Conservation (phyloP, 2,329 filamentous ascomycete species). For the Epichloe coenophiala region DNA sequence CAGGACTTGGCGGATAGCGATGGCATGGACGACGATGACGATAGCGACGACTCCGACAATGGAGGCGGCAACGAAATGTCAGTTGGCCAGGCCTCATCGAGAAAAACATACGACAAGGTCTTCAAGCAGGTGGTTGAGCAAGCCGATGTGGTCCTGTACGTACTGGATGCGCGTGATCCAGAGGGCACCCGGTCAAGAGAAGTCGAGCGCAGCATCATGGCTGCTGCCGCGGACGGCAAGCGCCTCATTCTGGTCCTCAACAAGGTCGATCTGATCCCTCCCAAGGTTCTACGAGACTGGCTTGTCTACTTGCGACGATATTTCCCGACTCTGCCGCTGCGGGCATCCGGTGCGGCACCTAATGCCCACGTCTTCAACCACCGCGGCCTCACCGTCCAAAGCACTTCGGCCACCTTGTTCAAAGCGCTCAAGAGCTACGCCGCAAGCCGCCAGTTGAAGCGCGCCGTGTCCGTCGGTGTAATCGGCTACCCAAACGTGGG, state of each 20-base stretch:
- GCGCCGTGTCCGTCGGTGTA: slow-evolving; percentile 79
- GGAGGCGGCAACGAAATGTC: slow-evolving; percentile 40
- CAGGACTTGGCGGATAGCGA: slow-evolving; percentile 47
- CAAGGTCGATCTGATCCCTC: slow-evolving; percentile 87
- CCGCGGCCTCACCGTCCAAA: slow-evolving; percentile 74
- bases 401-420: slow-evolving; percentile 73
- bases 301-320: slow-evolving; percentile 71
- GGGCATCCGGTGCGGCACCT: slow-evolving; percentile 66
- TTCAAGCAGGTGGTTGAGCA: slow-evolving; percentile 88
- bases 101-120: slow-evolving; percentile 85
- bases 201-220: slow-evolving; percentile 82
- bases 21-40: slow-evolving; percentile 35
- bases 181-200: slow-evolving; percentile 83
- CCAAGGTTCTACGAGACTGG: slow-evolving; percentile 72
- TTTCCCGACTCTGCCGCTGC: slow-evolving; percentile 82
- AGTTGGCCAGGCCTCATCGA: slow-evolving; percentile 47
- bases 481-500: slow-evolving; percentile 95
- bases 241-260: slow-evolving; percentile 83
- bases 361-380: slow-evolving; percentile 90
- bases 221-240: slow-evolving; percentile 69
- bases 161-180: slow-evolving; percentile 83
- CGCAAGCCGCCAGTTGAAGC: slow-evolving; percentile 70
- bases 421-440: slow-evolving; percentile 83
- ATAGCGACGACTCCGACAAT: slow-evolving; percentile 31
- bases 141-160: slow-evolving; percentile 83